phyloP scores from a whole-genome alignment of 441 rosid genomes.

The Lepidium campestre region DNA sequence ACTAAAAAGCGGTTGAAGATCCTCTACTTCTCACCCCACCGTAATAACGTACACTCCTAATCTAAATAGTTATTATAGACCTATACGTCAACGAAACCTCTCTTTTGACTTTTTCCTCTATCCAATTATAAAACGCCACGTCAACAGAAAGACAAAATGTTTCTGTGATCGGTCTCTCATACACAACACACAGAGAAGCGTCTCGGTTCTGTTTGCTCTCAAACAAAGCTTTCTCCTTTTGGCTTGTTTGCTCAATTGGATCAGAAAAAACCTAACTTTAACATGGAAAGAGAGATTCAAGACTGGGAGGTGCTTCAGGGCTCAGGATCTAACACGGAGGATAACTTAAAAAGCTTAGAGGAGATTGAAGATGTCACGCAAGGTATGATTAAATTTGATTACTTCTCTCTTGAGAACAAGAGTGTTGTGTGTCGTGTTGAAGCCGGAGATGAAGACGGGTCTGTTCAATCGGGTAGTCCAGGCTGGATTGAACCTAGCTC shows the following conservation, averaged over 20 bases:
- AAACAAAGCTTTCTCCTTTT: neutral
- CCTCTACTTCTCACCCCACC: neutral
- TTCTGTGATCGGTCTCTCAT: slow-evolving; percentile 7
- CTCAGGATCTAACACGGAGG: slow-evolving; percentile 33
- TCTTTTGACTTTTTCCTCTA: neutral
- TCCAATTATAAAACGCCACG: neutral
- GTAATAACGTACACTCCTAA: neutral
- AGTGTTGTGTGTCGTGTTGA: slow-evolving; percentile 22
- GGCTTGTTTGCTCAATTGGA: neutral
- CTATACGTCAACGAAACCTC: slow-evolving; percentile 3
- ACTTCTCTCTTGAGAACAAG: slow-evolving; percentile 60
- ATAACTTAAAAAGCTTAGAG: slow-evolving; percentile 28
- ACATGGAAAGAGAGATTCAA: slow-evolving; percentile 45
- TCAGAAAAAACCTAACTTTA: neutral
- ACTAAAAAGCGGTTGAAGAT: neutral
- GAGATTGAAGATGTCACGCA: slow-evolving; percentile 44
- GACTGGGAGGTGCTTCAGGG: slow-evolving; percentile 68
- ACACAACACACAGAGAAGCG: neutral
- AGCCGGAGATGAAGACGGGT: slow-evolving; percentile 34
- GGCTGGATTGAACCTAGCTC: slow-evolving; percentile 72
- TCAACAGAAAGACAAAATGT: neutral
- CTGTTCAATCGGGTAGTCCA: slow-evolving; percentile 59
- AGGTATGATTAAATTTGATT: slow-evolving; percentile 60
- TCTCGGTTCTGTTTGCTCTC: neutral
- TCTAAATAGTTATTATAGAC: neutral